A percentile compares a stretch with the other conserved stretches of the same genome.
Conservation (phyloP, 768 basidiomycete genomes). For the Suillus placidus region DNA sequence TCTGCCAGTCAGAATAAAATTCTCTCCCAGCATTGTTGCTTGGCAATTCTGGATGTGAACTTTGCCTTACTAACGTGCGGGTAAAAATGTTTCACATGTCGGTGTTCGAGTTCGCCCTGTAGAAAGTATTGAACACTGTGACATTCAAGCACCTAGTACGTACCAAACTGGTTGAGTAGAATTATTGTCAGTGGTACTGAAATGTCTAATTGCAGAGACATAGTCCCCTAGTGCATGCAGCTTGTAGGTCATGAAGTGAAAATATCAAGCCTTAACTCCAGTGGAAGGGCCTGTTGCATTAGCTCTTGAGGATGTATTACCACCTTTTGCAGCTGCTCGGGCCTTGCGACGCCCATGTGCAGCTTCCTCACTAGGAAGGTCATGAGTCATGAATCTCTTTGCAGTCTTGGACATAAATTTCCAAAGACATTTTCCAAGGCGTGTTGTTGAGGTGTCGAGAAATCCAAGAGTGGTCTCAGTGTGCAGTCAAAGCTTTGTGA, state of each 20-base stretch:
- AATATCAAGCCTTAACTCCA: neutral
- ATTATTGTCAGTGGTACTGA: conserved; percentile 41
- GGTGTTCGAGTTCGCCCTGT: conserved; percentile 44
- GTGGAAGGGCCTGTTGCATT: neutral
- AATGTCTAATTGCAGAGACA: conserved; percentile 21
- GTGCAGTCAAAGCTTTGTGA: conserved; percentile 26
- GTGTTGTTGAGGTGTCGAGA: conserved; percentile 16
- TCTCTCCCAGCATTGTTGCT: conserved; percentile 21
- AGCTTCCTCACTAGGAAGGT: conserved; percentile 36
- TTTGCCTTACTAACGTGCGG: conserved; percentile 38
- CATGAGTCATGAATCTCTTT: conserved; percentile 25
- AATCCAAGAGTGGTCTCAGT: conserved; percentile 20
- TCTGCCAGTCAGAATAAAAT: conserved; percentile 5
- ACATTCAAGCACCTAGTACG: neutral
- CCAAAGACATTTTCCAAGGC: conserved; percentile 25
- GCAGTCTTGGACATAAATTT: conserved; percentile 29
- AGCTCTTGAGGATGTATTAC: neutral
- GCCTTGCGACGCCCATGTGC: conserved; percentile 19
- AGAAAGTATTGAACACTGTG: neutral
- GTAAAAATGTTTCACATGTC: conserved; percentile 40
- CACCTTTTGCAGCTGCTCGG: neutral
- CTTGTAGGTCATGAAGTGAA: conserved; percentile 35
- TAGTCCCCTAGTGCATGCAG: conserved; percentile 39
- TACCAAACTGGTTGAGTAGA: conserved; percentile 41
- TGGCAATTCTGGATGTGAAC: conserved; percentile 32